phyloP scores from a whole-genome alignment of 2,329 filamentous ascomycete species.

The Aspergillus puulaauensis region DNA sequence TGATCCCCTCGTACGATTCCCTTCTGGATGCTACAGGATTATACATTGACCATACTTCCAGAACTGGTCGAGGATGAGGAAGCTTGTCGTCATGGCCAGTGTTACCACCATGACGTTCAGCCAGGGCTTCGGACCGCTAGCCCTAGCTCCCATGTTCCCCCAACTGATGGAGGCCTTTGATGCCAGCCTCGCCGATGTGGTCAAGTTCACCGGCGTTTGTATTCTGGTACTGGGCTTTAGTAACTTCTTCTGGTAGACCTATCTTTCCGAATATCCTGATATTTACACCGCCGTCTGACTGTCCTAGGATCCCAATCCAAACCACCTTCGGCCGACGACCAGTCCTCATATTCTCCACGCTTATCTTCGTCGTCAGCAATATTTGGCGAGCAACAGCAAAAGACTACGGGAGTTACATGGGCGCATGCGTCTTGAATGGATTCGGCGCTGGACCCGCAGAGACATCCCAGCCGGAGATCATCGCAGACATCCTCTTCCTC shows the following conservation, averaged over 20 bases:
- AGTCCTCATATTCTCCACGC: conserved; percentile 52
- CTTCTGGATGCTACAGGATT: rapidly evolving
- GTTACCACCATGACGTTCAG: conserved; percentile 50
- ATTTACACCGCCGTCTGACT: too few relatives aligned
- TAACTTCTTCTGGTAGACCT: conserved; percentile 56
- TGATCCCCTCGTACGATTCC: conserved; percentile 42
- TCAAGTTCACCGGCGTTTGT: conserved; percentile 57
- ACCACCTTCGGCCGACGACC: conserved; percentile 57
- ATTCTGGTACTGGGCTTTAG: conserved; percentile 60
- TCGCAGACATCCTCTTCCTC: conserved; percentile 65
- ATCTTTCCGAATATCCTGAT: background rate
- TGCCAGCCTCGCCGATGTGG: conserved; percentile 52
- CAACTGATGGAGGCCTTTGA: conserved; percentile 58
- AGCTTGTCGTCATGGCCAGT: conserved; percentile 49
- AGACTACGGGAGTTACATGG: conserved; percentile 64
- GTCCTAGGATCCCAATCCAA: conserved; percentile 53
- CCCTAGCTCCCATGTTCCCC: conserved; percentile 60
- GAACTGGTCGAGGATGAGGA: conserved; percentile 53
- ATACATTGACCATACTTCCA: conserved; percentile 6
- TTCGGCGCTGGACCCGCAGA: conserved; percentile 63
- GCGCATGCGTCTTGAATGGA: conserved; percentile 61
- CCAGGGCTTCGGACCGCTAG: conserved; percentile 56
- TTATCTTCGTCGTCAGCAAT: conserved; percentile 53
- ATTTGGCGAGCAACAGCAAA: conserved; percentile 61
- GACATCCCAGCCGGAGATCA: conserved; percentile 62